These are phyloP conservation scores for Fraxinus latifolia DNA, from an alignment of 305 asterid genomes.

Conservation along the genomic window DNA sequence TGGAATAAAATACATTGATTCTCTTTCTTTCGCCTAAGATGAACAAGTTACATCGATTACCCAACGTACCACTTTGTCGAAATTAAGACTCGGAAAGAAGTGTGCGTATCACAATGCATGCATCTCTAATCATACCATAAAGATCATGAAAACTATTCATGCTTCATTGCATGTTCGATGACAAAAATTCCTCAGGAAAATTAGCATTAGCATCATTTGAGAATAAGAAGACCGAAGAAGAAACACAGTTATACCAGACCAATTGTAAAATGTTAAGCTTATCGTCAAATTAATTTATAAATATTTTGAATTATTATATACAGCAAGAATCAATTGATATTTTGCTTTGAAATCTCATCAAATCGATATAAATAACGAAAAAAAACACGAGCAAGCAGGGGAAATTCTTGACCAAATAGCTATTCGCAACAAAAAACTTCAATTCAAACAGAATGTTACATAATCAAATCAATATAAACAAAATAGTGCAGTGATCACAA, in stretches of 20 bases:
- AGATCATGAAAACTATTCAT: neutral
- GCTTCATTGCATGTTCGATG: neutral
- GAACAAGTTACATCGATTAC: neutral
- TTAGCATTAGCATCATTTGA: neutral
- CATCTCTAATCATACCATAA: neutral
- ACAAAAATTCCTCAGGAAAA: neutral
- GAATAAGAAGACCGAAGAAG: neutral
- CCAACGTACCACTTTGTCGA: too few relatives aligned
- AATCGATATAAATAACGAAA: neutral
- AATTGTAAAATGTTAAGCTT: neutral
- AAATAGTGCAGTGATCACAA: neutral
- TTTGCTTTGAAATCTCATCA: neutral
- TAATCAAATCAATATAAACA: neutral
- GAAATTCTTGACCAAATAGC: too few relatives aligned
- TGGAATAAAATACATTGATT: neutral
- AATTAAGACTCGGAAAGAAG: too few relatives aligned
- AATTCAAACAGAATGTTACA: neutral
- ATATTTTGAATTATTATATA: neutral
- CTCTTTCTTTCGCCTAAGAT: neutral
- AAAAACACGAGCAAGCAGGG: too few relatives aligned
- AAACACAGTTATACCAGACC: neutral
- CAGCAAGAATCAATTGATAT: neutral
- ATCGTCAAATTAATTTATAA: neutral
- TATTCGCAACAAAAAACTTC: neutral
- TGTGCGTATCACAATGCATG: too few relatives aligned